Base-by-base conservation (phyloP, 352 stramenopile genomes). In the Pythium sp. region DNA sequence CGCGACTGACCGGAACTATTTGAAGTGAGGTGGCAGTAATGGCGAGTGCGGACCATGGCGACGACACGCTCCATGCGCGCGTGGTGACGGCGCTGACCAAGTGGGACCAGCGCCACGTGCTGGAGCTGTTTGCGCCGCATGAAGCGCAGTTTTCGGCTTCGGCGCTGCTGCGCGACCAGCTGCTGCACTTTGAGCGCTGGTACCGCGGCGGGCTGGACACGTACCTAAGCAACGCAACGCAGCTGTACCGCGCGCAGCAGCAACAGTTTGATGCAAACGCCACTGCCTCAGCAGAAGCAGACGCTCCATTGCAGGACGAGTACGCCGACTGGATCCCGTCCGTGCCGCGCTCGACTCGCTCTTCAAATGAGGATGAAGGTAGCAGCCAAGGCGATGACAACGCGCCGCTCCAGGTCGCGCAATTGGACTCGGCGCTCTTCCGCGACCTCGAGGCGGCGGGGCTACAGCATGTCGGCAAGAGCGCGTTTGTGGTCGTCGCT, bases 401-500 rank as follows among this genome's bases (percentile, higher is more conserved):
- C 41, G 61, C 0, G 62, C 74, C 47, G 58, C 70, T 65, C 26
- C 53, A 66, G 1, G 69, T 80, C 8, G 74, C 79, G 5, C 51
- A 72, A 15, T 59, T 92, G 4, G 77, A 84, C 24, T 74, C 81
- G 9, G 59, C 65, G 4, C n/a, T 72, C 22, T 87, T 77, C 53
- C 41, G 62, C n/a, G 78, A 88, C 24, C 72, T 91, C 43, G 84
- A 92, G 67, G 63, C 73, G 8, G 47, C 69, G 1, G 84, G 84
- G 0, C 73, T 91, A 1, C 60, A 74, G 3, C 74, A 97, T 58
- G 74, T 95, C 7, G 83, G 84, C 46, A 81, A 94, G 28, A 90
- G 85, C 58, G 94, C 87, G 34, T 99, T 99, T 75, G 96, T 99
- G 20, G 78, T 99, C 14, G 98, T 99, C 22, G 98, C 97, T 9